Base-by-base conservation (phyloP, 441 rosid genomes). In the Rhodomyrtus psidioides region DNA sequence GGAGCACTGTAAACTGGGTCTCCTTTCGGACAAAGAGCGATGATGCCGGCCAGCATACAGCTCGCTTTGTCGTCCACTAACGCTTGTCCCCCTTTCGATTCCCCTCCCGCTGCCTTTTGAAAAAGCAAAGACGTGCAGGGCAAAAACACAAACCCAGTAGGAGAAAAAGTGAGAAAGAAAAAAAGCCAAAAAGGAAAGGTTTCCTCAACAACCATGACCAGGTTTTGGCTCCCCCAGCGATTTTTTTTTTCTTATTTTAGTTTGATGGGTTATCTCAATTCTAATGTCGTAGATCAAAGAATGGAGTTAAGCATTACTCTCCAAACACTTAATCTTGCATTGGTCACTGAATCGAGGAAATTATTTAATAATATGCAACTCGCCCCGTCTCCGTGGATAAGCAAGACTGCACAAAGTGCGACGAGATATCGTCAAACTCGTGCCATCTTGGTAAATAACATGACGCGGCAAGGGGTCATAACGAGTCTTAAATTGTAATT, bases 1-100 rank as follows among this genome's bases (percentile, higher is more conserved):
- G 14, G 42, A 54, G 27, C 83, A 57, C 57, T 27, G 17, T 28
- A 13, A 26, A 21, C 19, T 7, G 53, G 8, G 44, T 53, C 3
- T 85, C n/a, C 56, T 79, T 88, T 53, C 24, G 42, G 85, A 46
- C 85, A 70, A 70, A 28, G 46, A 58, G 76, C 83, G 44, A 87
- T 75, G 13, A 56, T 28, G 86, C 84, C 87, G 85, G 90, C 88
- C 85, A 30, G 28, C 57, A 34, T 44, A 83, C 91, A 88, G 87
- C 84, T 65, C 17, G 84, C 81, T 90, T 83, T 90, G 92, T 87
- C 91, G 75, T 88, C 91, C 92, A 91, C 93, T 91, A 24, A 39
- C 81, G 54, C 81, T 84, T 91, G 87, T 60, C 87, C 60, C 84
- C 70, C 87, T 83, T 82, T 55, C 85, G 27, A 23, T 70, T 58